Conservation (phyloP, 768 basidiomycete species). For the Serendipita vermifera region DNA sequence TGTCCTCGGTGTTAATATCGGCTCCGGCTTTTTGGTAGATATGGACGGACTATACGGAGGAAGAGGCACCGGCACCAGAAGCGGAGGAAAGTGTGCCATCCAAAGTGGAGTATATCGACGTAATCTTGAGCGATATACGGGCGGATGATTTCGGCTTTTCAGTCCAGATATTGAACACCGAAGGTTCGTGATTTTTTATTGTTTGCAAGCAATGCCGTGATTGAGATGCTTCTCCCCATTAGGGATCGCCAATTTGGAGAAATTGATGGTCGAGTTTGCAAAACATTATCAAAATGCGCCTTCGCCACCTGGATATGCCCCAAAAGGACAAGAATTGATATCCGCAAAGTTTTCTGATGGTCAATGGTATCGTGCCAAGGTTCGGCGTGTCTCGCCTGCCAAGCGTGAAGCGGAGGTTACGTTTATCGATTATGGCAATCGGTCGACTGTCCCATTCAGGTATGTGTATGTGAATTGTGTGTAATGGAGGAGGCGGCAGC, state of each 20-base stretch:
- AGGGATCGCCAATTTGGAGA: conserved; percentile 88
- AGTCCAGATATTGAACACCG: conserved; percentile 83
- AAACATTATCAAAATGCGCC: conserved; percentile 61
- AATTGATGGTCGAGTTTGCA: conserved; percentile 89
- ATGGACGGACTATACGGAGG: conserved; percentile 62
- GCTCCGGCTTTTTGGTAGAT: conserved; percentile 37
- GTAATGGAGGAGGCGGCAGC: background rate
- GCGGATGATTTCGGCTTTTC: conserved; percentile 70
- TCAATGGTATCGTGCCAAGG: conserved; percentile 90
- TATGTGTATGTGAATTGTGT: too few species aligned
- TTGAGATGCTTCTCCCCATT: too few species aligned
- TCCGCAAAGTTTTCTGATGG: conserved; percentile 92
- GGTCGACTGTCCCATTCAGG: conserved; percentile 73
- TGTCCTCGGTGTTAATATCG: background rate
- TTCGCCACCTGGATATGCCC: conserved; percentile 55
- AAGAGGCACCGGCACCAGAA: conserved; percentile 30
- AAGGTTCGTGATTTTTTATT: conserved; percentile 41
- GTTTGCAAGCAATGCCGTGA: background rate
- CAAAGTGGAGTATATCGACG: conserved; percentile 78
- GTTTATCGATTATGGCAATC: conserved; percentile 94
- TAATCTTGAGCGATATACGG: conserved; percentile 82
- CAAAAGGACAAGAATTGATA: conserved; percentile 78
- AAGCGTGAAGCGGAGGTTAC: conserved; percentile 92
- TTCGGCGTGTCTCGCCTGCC: conserved; percentile 68
- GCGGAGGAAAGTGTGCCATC: conserved; percentile 25